Evolutionary conservation across 2,329 filamentous ascomycete genomes (phyloP).

Genomic region (Talaromyces sp.): DNA sequence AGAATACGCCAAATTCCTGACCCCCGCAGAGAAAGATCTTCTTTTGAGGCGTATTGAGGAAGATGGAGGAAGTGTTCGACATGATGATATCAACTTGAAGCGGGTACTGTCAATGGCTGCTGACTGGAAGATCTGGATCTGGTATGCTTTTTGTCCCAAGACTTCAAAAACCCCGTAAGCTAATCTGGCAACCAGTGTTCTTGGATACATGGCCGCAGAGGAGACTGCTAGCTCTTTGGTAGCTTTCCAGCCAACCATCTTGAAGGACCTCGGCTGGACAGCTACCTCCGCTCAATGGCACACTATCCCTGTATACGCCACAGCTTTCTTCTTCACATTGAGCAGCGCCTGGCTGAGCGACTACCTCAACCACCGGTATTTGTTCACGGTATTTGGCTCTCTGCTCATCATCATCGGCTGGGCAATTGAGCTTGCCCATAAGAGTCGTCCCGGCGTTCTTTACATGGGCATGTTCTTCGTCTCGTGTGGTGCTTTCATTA

Average conservation of each 20-base stretch:
- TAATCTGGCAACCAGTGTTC: slow-evolving; percentile 14
- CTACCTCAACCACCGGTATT: slow-evolving; percentile 20
- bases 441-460: slow-evolving; percentile 12
- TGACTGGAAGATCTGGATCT: slow-evolving; percentile 24
- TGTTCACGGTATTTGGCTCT: slow-evolving; percentile 26
- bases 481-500: slow-evolving; percentile 23
- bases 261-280: slow-evolving; percentile 30
- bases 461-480: slow-evolving; percentile 27
- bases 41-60: slow-evolving; percentile 16
- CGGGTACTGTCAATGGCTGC: slow-evolving; percentile 14
- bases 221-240: slow-evolving; percentile 23
- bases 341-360: slow-evolving; percentile 20
- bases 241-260: slow-evolving; percentile 31
- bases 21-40: slow-evolving; percentile 14
- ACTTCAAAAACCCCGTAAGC: not conserved
- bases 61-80: slow-evolving; percentile 15
- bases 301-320: slow-evolving; percentile 30
- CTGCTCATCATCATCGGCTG: slow-evolving; percentile 24
- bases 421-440: slow-evolving; percentile 21
- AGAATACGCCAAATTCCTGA: slow-evolving; percentile 17
- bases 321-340: slow-evolving; percentile 25
- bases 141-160: slow-evolving; percentile 14
- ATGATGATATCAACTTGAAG: slow-evolving; percentile 15
- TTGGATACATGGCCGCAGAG: slow-evolving; percentile 24
- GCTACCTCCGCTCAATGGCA: slow-evolving; percentile 28